These are phyloP conservation scores for Agrocybe pediades DNA, from an alignment of 768 basidiomycete species.

Conservation along the genomic window DNA sequence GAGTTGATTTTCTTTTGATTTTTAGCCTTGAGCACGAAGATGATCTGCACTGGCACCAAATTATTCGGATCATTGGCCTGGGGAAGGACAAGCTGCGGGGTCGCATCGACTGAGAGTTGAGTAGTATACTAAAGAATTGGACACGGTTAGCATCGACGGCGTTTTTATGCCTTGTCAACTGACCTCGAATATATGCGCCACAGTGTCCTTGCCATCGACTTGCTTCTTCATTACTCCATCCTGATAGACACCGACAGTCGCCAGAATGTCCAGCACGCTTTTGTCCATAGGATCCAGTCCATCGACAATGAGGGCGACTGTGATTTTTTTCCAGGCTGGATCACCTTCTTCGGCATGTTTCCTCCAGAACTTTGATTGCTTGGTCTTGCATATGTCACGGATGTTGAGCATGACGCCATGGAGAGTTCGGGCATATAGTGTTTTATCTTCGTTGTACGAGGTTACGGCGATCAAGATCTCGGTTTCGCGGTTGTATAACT, in stretches of 20 bases:
- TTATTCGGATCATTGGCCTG: slow-evolving; percentile 90
- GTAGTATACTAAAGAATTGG: slow-evolving; percentile 79
- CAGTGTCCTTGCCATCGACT: slow-evolving; percentile 83
- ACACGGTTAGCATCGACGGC: not conserved
- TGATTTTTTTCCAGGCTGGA: slow-evolving; percentile 90
- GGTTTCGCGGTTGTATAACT: slow-evolving; percentile 86
- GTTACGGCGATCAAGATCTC: slow-evolving; percentile 95
- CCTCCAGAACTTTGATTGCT: slow-evolving; percentile 91
- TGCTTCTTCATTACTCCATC: slow-evolving; percentile 96
- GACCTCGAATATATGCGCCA: slow-evolving; percentile 96
- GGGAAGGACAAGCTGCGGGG: slow-evolving; percentile 89
- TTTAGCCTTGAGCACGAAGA: slow-evolving; percentile 89
- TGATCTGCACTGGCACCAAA: slow-evolving; percentile 89
- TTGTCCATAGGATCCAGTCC: slow-evolving; percentile 97
- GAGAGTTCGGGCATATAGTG: slow-evolving; percentile 86
- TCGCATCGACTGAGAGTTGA: slow-evolving; percentile 89
- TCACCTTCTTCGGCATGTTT: slow-evolving; percentile 79
- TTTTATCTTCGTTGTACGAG: slow-evolving; percentile 92
- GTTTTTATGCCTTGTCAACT: slow-evolving; percentile 1
- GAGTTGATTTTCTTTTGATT: slow-evolving; percentile 97
- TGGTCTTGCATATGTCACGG: slow-evolving; percentile 95
- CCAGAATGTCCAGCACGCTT: slow-evolving; percentile 84
- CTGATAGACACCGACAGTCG: slow-evolving; percentile 91
- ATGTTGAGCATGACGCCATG: slow-evolving; percentile 98
- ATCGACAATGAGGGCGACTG: slow-evolving; percentile 88